Evolutionary conservation across 2,329 filamentous ascomycete species (phyloP).

Genomic region (Amphichorda felina): DNA sequence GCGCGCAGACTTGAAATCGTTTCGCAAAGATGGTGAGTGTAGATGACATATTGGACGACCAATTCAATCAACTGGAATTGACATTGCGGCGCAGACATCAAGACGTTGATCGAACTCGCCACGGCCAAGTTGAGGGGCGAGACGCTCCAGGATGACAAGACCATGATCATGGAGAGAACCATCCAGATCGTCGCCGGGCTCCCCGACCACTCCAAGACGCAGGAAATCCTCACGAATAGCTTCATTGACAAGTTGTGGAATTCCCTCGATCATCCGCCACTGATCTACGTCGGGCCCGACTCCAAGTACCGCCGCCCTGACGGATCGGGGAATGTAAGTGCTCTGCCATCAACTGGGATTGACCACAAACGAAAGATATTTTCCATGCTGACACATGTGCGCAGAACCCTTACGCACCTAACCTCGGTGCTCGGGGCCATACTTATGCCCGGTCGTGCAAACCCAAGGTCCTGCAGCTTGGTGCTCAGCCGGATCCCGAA

Average conservation of each 20-base stretch:
- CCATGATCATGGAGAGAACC: constrained; percentile 63
- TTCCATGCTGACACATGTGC: background rate
- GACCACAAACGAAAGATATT: background rate
- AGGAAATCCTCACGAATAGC: constrained; percentile 50
- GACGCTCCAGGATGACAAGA: constrained; percentile 59
- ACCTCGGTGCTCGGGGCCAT: constrained; percentile 54
- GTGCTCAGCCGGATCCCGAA: constrained; percentile 55
- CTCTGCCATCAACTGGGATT: background rate
- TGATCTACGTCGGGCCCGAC: constrained; percentile 50
- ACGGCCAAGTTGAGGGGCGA: constrained; percentile 51
- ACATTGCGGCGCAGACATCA: constrained; percentile 35
- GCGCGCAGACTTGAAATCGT: constrained; percentile 42
- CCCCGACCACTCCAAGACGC: constrained; percentile 47
- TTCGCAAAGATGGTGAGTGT: constrained; percentile 32
- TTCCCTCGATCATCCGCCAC: constrained; percentile 59
- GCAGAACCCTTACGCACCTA: constrained; percentile 52
- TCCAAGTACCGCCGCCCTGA: constrained; percentile 57
- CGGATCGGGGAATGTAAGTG: constrained; percentile 47
- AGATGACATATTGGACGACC: background rate
- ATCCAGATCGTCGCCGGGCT: constrained; percentile 59
- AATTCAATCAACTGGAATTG: background rate
- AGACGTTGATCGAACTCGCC: constrained; percentile 50
- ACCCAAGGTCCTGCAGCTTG: constrained; percentile 45
- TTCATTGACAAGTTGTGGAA: constrained; percentile 63
- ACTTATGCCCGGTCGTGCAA: constrained; percentile 55